Percentiles rank a stretch among this genome's conserved stretches.
phyloP scores from a whole-genome alignment of 805 yeast genomes.

The Candida silvicultrix region DNA sequence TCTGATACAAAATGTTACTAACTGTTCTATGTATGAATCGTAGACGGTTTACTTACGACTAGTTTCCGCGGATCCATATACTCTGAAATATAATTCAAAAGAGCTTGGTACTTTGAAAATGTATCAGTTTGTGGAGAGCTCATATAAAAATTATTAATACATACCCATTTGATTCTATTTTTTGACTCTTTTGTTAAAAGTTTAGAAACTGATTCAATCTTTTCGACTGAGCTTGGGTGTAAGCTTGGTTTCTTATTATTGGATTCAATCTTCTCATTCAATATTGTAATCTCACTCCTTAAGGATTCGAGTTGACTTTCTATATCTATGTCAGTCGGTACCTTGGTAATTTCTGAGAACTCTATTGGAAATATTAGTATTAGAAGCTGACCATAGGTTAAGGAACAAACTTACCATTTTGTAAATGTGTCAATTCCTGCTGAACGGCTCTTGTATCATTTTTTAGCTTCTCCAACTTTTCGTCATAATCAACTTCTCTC shows the following conservation, averaged over 20 bases:
- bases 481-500: not conserved
- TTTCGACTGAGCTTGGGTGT: slow-evolving; percentile 5
- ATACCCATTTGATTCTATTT: slow-evolving; percentile 12
- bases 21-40: not conserved
- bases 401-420: not conserved
- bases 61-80: slow-evolving; percentile 12
- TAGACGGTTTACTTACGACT: slow-evolving; percentile 7
- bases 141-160: not conserved
- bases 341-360: slow-evolving; percentile 5
- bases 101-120: slow-evolving; percentile 7
- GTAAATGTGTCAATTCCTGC: not conserved
- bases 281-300: slow-evolving; percentile 1
- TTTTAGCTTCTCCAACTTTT: not conserved
- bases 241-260: slow-evolving; percentile 3
- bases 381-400: not conserved
- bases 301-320: not conserved
- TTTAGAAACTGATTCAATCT: not conserved
- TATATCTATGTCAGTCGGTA: slow-evolving; percentile 11
- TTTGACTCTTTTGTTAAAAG: slow-evolving; percentile 9
- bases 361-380: not conserved
- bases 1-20: not conserved
- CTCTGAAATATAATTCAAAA: slow-evolving; percentile 14
- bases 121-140: not conserved
- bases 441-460: not conserved
- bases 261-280: not conserved